Evolutionary conservation across 1,284 basidiomycete species (phyloP), one percentile per base, ranked within the genome.

Genomic region (Lentinula novae-zelandiae): DNA sequence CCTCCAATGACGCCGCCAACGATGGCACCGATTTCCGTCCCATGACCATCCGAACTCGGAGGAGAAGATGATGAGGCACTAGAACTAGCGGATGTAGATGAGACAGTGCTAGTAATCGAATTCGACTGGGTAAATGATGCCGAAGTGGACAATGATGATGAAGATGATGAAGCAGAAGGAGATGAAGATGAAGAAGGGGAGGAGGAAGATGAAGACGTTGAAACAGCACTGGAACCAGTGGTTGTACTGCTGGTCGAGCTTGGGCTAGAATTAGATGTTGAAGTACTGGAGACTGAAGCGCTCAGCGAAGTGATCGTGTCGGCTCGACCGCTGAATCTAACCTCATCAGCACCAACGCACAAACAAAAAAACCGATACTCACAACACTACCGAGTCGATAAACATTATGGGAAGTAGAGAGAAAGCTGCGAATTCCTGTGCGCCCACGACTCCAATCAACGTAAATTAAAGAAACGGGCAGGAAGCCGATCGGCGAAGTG

Each of bases 1-100:
- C 52, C 53, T 36, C 53, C 50, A 27, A 58, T 59, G 13, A 55
- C 60, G 36, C 60, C 62, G 10, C 60, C 62, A 13, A 65, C 56
- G 9, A 62, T 62, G 13, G 50, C 58, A 20, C 60, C 60, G 5
- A 63, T 60, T n/a, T 58, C 22, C 13, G 34, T 51, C 10, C 22
- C 17, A 27, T 27, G 27, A 4, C 27, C 27, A 38, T 36, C 22
- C 3, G 48, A 49, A 42, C 22, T 57, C 34, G 60, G 46, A 31
- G 20, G 15, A 6, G 63, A 53, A 5, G 62, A 53, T 38, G 60
- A 39, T 31, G 61, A 62, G 7, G 62, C 33, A 39, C 54, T 60
- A 5, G 60, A 22, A 38, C 58, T 64, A 36, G 64, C 53, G 10
- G 56, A 54, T 34, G 58, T 57, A 42, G 61, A 55, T 53, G 58